phyloP scores from a whole-genome alignment of 805 yeast genomes.

The Tetrapisispora phaffii region DNA sequence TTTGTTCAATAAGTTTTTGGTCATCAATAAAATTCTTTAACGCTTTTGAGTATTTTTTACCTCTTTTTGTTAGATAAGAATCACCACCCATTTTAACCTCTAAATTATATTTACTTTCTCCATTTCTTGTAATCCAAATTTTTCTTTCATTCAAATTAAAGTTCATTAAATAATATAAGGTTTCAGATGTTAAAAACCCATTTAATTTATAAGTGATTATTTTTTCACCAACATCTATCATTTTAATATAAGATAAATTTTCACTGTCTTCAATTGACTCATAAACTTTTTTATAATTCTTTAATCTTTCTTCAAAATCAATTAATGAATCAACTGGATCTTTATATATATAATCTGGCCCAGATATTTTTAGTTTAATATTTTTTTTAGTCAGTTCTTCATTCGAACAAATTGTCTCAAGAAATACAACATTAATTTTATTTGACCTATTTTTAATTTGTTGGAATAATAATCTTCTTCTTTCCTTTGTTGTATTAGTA shows the following conservation, averaged over 20 bases:
- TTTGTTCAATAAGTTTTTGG: conserved; percentile 55
- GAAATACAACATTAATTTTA: conserved; percentile 64
- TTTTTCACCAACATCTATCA: conserved; percentile 93
- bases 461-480: conserved; percentile 50
- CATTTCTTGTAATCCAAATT: conserved; percentile 92
- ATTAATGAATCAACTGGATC: conserved; percentile 67
- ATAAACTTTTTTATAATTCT: conserved; percentile 80
- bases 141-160: conserved; percentile 84
- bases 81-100: conserved; percentile 88
- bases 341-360: conserved; percentile 87
- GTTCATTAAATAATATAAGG: conserved; percentile 78
- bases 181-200: conserved; percentile 83
- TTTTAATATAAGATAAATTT: conserved; percentile 73
- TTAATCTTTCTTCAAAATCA: conserved; percentile 74
- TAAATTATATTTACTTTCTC: conserved; percentile 81
- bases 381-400: conserved; percentile 70
- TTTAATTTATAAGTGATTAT: conserved; percentile 85
- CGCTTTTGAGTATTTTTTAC: conserved; percentile 61
- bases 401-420: conserved; percentile 84
- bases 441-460: conserved; percentile 48
- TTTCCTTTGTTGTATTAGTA: conserved; percentile 58
- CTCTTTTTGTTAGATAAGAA: conserved; percentile 69
- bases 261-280: conserved; percentile 80
- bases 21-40: conserved; percentile 62
- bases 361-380: conserved; percentile 73